Evolutionary conservation across 2,329 filamentous ascomycete species (phyloP), one percentile per base, ranked within the genome.

Genomic region (Penicillium decumbens): DNA sequence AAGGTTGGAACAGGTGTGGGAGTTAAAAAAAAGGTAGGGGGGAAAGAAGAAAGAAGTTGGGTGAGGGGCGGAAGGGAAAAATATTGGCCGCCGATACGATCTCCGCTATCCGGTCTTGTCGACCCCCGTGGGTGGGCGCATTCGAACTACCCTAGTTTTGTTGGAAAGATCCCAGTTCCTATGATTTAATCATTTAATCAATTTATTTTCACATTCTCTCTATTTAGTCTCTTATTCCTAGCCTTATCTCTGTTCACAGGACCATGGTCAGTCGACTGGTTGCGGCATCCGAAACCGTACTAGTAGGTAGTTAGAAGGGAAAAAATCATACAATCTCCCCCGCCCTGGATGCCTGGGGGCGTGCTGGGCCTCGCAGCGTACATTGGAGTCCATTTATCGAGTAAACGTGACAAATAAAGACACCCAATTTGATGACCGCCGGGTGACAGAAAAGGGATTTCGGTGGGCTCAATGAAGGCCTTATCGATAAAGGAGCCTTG

Each of bases 11-110:
- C 40, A 49, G 27, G 45, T 40, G 38, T 25, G 23, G 38, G 12
- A 40, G 32, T 18, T 18, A 1, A 18, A 37, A 18, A 37, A 37
- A 37, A 37, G 41, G 41, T 42, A 45, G 45, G 48, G 41, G 54
- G 59, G 56, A 47, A 53, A 53, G 45, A 49, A 57, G 58, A 57
- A 57, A 55, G 54, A 47, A 52, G 57, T 45, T 54, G 49, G 49
- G 47, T 58, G 57, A 56, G 56, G 53, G 57, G 56, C 58, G 62
- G 65, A 59, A 62, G 55, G 62, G 61, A 69, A 69, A 27, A 69
- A 68, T 68, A 63, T 64, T 65, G 66, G 61, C 59, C 60, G 64
- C 64, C 64, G 59, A 56, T 54, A 49, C 46, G 56, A 56, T 64
- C 62, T 61, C 64, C 62, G 57, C 54, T 55, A 53, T 51, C 53